Percentiles rank a stretch among this genome's conserved stretches.
These are phyloP conservation scores for Hypoxylon rickii DNA, from an alignment of 495 filamentous ascomycete genomes.

Conservation along the genomic window DNA sequence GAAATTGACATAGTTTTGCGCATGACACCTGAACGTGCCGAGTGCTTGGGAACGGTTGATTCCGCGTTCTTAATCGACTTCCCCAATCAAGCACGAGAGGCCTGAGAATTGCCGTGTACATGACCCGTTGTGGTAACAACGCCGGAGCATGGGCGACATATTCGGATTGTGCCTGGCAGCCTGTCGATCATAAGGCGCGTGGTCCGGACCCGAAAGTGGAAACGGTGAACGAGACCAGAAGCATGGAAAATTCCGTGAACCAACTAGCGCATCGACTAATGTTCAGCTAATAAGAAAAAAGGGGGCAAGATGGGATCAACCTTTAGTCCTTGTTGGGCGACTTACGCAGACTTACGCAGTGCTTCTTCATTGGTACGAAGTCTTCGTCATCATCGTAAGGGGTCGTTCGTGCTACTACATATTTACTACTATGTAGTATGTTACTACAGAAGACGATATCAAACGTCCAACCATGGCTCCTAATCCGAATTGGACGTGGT, in stretches of 20 bases:
- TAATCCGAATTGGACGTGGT: conserved; percentile 7
- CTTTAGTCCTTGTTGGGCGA: too few relatives aligned
- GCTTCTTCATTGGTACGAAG: too few relatives aligned
- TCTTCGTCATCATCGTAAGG: background rate
- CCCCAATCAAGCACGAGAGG: conserved; percentile 21
- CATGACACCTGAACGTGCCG: conserved; percentile 18
- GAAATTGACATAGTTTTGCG: conserved; percentile 6
- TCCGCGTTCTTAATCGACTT: conserved; percentile 17
- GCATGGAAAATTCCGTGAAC: conserved; percentile 20
- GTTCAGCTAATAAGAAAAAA: conserved; percentile 15
- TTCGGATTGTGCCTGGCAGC: conserved; percentile 22
- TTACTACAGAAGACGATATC: conserved; percentile 2
- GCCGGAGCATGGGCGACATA: conserved; percentile 28
- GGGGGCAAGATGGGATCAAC: too few relatives aligned
- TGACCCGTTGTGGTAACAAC: conserved; percentile 20
- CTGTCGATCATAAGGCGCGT: conserved; percentile 28
- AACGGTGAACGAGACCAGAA: conserved; percentile 26
- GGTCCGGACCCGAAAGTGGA: conserved; percentile 30
- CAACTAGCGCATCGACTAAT: conserved; percentile 6
- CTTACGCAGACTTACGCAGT: too few relatives aligned
- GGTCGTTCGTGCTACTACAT: too few relatives aligned
- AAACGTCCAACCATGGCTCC: conserved; percentile 14
- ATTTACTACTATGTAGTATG: too few relatives aligned
- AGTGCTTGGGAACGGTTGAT: conserved; percentile 22
- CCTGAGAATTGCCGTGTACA: conserved; percentile 4